Conservation (phyloP, 306 rosid species). For the Urtica urens region DNA sequence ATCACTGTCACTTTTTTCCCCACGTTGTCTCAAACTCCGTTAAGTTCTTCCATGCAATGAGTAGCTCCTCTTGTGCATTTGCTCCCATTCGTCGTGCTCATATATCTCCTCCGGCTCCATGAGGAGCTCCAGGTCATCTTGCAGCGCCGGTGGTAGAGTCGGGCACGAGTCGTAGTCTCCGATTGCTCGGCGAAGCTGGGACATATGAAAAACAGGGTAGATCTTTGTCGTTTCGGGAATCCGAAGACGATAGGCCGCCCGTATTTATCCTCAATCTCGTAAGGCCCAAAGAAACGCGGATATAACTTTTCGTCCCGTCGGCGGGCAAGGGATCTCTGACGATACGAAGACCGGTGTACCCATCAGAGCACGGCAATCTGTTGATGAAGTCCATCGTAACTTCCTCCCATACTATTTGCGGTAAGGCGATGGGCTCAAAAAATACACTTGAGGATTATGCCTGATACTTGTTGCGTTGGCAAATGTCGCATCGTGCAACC, state of each 20-base stretch:
- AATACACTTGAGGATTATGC: neutral
- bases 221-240: too few relatives aligned
- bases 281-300: neutral
- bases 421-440: neutral
- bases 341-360: neutral
- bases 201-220: too few relatives aligned
- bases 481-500: neutral
- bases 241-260: neutral
- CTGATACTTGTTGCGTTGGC: neutral
- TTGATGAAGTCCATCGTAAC: neutral
- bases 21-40: neutral
- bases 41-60: neutral
- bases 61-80: neutral
- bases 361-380: neutral
- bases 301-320: too few relatives aligned
- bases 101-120: neutral
- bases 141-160: neutral
- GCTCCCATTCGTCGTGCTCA: too few relatives aligned
- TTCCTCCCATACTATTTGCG: neutral
- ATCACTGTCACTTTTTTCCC: neutral
- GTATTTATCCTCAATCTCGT: neutral
- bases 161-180: too few relatives aligned
- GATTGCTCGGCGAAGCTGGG: too few relatives aligned
- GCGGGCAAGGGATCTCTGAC: too few relatives aligned
- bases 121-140: neutral